These are phyloP conservation scores for Cicer bijugum DNA, from an alignment of 306 rosid species.

Conservation along the genomic window DNA sequence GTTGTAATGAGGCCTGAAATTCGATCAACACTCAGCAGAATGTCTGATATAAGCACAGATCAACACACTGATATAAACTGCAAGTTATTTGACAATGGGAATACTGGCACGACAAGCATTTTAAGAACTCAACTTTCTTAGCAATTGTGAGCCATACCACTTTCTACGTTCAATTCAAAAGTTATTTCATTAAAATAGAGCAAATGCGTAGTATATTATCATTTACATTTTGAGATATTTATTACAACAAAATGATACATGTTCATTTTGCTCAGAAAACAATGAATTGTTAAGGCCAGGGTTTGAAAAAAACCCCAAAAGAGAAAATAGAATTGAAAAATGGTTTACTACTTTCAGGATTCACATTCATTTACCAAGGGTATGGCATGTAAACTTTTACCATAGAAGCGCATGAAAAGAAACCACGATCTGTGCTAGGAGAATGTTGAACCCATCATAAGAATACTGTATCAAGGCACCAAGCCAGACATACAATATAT, in stretches of 20 bases:
- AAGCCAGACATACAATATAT: constrained; percentile 10
- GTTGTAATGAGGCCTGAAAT: constrained; percentile 95
- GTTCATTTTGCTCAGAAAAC: constrained; percentile 1
- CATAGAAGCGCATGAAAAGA: not conserved
- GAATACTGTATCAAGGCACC: constrained; percentile 19
- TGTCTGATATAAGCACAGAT: constrained; percentile 20
- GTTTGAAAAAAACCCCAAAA: not conserved
- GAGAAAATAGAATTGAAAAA: constrained; percentile 13
- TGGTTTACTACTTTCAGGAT: constrained; percentile 36
- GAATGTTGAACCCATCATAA: not conserved
- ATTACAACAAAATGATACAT: not conserved
- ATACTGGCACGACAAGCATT: constrained; percentile 17
- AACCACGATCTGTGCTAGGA: constrained; percentile 5
- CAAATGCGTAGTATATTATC: not conserved
- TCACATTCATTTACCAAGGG: constrained; percentile 28
- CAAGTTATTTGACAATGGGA: constrained; percentile 21
- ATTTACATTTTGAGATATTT: constrained; percentile 26
- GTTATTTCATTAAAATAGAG: constrained; percentile 16
- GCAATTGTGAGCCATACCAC: constrained; percentile 7
- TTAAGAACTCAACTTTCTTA: constrained; percentile 21
- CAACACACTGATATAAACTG: constrained; percentile 40
- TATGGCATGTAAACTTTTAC: not conserved
- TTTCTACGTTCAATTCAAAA: constrained; percentile 27
- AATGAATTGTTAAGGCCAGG: not conserved
- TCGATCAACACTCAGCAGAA: constrained; percentile 16